These are phyloP conservation scores for Scutellaria baicalensis DNA, from an alignment of 257 asterid species.

Conservation along the genomic window DNA sequence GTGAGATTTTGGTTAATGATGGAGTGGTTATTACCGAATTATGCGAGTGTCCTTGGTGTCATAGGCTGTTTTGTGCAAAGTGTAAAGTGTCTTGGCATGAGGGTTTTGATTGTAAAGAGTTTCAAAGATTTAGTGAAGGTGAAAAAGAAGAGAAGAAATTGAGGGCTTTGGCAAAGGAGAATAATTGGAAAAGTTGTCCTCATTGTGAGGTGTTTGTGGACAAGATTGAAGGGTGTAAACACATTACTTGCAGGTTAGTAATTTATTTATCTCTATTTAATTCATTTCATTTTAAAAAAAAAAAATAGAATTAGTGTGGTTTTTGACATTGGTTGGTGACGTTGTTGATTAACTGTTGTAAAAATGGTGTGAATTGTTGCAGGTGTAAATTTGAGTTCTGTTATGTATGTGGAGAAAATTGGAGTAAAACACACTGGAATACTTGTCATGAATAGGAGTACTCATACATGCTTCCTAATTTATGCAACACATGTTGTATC, in stretches of 20 bases:
- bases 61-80: conserved; percentile 38
- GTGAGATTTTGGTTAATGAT: conserved; percentile 32
- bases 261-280: neutral
- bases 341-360: no score
- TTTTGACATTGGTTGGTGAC: no score
- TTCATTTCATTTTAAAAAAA: no score
- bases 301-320: no score
- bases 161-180: conserved; percentile 31
- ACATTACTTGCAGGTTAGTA: conserved; percentile 52
- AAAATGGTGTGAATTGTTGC: no score
- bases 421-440: conserved; percentile 27
- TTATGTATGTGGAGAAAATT: conserved; percentile 32
- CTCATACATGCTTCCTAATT: neutral
- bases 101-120: conserved; percentile 36
- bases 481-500: neutral
- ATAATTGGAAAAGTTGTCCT: conserved; percentile 48
- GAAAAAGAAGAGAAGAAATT: conserved; percentile 21
- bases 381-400: conserved; percentile 50
- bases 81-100: conserved; percentile 51
- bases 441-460: conserved; percentile 7
- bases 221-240: conserved; percentile 40
- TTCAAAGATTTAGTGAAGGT: neutral
- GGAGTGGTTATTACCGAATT: conserved; percentile 11
- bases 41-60: conserved; percentile 42
- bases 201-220: conserved; percentile 39